Evolutionary conservation across 2,329 filamentous ascomycete species (phyloP).

Genomic region (Arthrobotrys conoides): DNA sequence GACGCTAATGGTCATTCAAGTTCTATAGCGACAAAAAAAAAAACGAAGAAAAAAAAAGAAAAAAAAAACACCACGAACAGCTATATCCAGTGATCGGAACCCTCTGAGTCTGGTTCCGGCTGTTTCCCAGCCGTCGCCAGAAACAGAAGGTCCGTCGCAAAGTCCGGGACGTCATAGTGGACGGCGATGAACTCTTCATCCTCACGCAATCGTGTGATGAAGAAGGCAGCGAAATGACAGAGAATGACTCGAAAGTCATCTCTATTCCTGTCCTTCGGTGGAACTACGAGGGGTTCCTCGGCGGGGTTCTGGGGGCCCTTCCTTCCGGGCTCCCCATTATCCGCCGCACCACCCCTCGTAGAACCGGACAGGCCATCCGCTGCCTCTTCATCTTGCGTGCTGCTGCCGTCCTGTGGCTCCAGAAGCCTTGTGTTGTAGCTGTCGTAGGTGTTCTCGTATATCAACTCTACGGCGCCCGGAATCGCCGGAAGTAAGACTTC

Average conservation of each 20-base stretch:
- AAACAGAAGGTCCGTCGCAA: constrained; percentile 42
- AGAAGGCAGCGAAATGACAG: constrained; percentile 10
- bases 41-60: too few relatives aligned
- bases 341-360: too few relatives aligned
- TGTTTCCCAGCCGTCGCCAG: neutral
- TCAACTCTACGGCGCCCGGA: neutral
- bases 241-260: constrained; percentile 29
- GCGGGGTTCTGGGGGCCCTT: too few relatives aligned
- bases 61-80: too few relatives aligned
- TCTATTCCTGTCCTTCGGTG: neutral
- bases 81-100: too few relatives aligned
- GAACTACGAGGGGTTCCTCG: neutral
- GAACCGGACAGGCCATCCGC: neutral
- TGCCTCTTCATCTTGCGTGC: neutral
- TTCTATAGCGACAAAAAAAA: too few relatives aligned
- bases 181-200: neutral
- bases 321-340: neutral
- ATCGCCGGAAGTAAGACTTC: neutral
- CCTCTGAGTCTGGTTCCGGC: constrained; percentile 7
- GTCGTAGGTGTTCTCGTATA: constrained; percentile 33
- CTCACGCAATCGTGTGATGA: constrained; percentile 10
- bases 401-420: neutral
- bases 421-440: neutral
- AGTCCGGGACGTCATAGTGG: constrained; percentile 34
- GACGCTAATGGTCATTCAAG: too few relatives aligned